Percentiles rank a stretch among this genome's conserved stretches.
Conservation (phyloP, 169 alveolate species). For the Cryptosporidium meleagridis region DNA sequence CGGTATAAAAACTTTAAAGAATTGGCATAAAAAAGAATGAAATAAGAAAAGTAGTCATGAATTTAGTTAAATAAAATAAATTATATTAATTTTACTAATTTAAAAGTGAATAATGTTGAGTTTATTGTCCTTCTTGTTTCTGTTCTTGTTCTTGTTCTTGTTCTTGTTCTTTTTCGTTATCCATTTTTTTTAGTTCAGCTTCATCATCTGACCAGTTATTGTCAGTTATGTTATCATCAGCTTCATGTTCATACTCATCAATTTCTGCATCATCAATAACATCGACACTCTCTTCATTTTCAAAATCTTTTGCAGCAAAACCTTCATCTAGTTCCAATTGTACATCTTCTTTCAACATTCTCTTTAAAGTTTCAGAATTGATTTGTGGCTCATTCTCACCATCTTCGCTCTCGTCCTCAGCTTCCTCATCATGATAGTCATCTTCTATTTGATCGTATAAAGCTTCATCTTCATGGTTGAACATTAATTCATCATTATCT, state of each 20-base stretch:
- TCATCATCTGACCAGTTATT: constrained; percentile 65
- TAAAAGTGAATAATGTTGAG: not conserved
- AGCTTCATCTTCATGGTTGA: not conserved
- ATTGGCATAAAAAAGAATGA: not conserved
- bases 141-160: not conserved
- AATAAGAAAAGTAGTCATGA: not conserved
- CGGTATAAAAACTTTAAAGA: not conserved
- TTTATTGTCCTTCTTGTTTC: no score
- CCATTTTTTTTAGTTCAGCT: constrained; percentile 39
- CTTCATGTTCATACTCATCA: constrained; percentile 42
- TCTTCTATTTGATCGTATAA: not conserved
- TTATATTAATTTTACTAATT: not conserved
- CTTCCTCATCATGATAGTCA: not conserved
- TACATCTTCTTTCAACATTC: constrained; percentile 26
- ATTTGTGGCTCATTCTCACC: constrained; percentile 15
- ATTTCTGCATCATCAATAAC: constrained; percentile 34
- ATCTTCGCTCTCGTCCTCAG: constrained; percentile 11
- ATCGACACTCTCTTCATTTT: constrained; percentile 6
- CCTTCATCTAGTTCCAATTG: constrained; percentile 54
- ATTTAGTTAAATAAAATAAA: not conserved
- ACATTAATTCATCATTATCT: not conserved
- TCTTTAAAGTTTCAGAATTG: not conserved
- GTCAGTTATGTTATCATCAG: constrained; percentile 32
- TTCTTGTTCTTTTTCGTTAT: not conserved
- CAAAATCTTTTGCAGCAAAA: constrained; percentile 21